These are phyloP conservation scores for Fagopyrum homotropicum DNA, from an alignment of 148 eudicot species.

Conservation along the genomic window DNA sequence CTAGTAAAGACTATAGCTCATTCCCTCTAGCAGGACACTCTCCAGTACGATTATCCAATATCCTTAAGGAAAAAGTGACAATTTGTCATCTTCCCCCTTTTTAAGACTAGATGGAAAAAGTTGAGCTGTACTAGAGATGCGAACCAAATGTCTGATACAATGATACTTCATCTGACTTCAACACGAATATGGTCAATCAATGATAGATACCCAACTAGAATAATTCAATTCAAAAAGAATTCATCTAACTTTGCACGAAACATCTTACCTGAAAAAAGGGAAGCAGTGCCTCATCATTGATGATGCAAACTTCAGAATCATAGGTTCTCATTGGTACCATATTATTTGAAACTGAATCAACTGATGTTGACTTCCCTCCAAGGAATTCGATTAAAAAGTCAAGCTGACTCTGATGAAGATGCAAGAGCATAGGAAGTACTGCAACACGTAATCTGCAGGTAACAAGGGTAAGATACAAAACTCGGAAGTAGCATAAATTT, in stretches of 20 bases:
- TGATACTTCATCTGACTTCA: background rate
- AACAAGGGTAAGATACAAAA: background rate
- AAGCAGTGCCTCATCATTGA: constrained; percentile 79
- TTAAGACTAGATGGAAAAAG: background rate
- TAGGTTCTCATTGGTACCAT: constrained; percentile 20
- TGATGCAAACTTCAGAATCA: constrained; percentile 25
- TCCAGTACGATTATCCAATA: background rate
- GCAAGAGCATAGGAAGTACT: constrained; percentile 74
- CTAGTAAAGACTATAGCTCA: background rate
- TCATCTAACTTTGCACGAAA: background rate
- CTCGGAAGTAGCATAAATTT: background rate
- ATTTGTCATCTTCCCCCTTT: background rate
- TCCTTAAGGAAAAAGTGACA: background rate
- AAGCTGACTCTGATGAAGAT: constrained; percentile 95
- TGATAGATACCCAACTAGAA: background rate
- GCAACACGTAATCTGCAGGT: constrained; percentile 61
- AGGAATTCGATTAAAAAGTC: constrained; percentile 81
- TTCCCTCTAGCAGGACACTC: background rate
- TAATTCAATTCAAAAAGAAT: background rate
- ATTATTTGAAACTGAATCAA: constrained; percentile 31
- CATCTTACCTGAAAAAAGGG: constrained; percentile 83
- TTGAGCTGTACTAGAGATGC: background rate
- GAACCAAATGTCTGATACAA: background rate
- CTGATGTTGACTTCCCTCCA: constrained; percentile 41
- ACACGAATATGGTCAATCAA: background rate